Base-by-base conservation (phyloP, 768 basidiomycete species). In the Leccinum obscurum region DNA sequence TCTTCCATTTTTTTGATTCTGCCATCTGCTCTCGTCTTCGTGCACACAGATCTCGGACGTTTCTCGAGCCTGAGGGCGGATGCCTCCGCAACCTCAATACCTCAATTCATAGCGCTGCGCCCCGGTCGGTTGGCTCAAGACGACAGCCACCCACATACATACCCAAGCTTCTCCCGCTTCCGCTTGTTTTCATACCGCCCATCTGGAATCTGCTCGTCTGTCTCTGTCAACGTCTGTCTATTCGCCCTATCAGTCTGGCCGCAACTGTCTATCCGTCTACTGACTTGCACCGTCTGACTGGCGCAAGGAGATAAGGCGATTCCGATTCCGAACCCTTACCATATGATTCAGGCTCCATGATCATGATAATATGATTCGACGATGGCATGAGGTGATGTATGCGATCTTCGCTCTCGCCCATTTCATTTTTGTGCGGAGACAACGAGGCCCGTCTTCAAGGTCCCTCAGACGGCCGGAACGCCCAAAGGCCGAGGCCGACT, bases 271-370 rank as follows among this genome's bases (percentile, higher is more conserved):
- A 11, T 46, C 44, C 20, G n/a, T 46, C 44, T 11, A 44, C n/a
- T 20, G n/a, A 46, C 44, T 34, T 46, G 10, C 10, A 6, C 44
- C 20, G 20, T 46, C 44, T 20, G 5, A 17, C 44, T 9, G 44
- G 44, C 44, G 44, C 57, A 60, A 58, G 66, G 66, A 67, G 66
- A 67, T 67, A 68, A 68, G 58, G 60, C 52, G 63, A 65, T 56
- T 54, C 49, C 54, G 44, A 26, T 15, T 24, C 49, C 49, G 66
- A 66, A 59, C 66, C 62, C 56, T 58, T 58, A 10, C n/a, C 41
- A 44, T 44, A 17, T 39, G 39, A 39, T 39, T 5, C 41, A 20
- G 44, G 44, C 20, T 46, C 44, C 44, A n/a, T 46, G 20, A 46
- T 46, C 44, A 46, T 46, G n/a, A n/a, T n/a, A 10, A n/a, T n/a